Conservation (phyloP, 768 basidiomycete species). For the Mycena filopes region DNA sequence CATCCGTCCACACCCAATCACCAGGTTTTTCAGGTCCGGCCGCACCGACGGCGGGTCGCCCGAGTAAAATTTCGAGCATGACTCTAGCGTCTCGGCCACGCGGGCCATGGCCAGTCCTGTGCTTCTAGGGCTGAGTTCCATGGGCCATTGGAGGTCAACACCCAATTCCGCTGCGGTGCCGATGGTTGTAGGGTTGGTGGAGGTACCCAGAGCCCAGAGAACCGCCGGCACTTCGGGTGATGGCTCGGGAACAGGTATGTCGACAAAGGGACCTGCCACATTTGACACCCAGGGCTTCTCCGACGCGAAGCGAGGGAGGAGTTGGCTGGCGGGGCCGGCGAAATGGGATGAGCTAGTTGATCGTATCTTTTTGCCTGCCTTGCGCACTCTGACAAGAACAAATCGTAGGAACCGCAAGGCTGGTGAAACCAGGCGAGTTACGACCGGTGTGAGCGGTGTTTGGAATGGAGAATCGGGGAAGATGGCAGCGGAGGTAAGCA, state of each 20-base stretch:
- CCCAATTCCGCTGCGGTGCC: neutral
- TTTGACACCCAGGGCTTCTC: neutral
- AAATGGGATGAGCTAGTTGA: too few relatives aligned
- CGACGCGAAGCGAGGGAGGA: neutral
- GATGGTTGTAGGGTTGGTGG: neutral
- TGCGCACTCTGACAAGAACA: neutral
- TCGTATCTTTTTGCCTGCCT: neutral
- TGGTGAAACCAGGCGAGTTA: neutral
- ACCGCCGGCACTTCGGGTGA: conserved; percentile 5
- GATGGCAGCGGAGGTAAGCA: neutral
- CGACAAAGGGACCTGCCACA: too few relatives aligned
- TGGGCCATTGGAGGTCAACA: conserved; percentile 6
- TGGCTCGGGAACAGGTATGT: neutral
- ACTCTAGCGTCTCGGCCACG: neutral
- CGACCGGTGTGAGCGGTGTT: neutral
- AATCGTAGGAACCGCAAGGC: neutral
- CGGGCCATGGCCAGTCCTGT: neutral
- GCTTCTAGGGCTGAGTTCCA: neutral
- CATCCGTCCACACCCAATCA: neutral
- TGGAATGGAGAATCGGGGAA: conserved; percentile 3
- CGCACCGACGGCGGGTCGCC: neutral
- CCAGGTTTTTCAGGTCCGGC: neutral
- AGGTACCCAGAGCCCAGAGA: neutral
- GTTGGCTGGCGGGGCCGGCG: too few relatives aligned
- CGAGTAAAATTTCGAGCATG: neutral